Conservation (phyloP, 371 early-diverging fungal genomes). For the Mucor ambiguus region DNA sequence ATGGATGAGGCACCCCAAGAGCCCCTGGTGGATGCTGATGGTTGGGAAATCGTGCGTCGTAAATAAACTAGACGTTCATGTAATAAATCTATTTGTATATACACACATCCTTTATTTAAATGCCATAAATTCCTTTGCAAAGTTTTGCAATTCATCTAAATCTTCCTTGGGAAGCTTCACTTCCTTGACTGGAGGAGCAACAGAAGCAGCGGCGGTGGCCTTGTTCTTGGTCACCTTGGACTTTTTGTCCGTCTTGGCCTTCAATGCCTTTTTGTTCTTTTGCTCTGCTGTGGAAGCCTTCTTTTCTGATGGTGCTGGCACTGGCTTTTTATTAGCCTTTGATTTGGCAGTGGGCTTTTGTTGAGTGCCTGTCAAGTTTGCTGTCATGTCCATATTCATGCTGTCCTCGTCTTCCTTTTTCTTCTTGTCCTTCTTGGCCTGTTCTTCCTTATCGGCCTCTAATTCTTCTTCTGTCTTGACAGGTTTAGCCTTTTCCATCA, state of each 20-base stretch:
- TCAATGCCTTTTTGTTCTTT: constrained; percentile 11
- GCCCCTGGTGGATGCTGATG: constrained; percentile 55
- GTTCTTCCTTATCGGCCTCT: constrained; percentile 38
- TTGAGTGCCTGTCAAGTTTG: constrained; percentile 28
- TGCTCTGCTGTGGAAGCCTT: constrained; percentile 5
- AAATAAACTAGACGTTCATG: constrained; percentile 13
- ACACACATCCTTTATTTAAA: constrained; percentile 11
- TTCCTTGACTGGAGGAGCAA: constrained; percentile 12
- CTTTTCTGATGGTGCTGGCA: background rate
- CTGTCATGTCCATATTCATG: constrained; percentile 28
- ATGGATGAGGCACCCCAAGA: constrained; percentile 47
- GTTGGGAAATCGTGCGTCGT: constrained; percentile 51
- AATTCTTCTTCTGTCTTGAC: constrained; percentile 41
- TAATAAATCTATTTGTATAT: background rate
- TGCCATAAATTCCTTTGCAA: constrained; percentile 29
- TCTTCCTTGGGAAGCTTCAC: constrained; percentile 28
- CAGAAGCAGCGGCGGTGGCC: background rate
- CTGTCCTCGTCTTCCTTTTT: constrained; percentile 34
- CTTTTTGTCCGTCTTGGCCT: constrained; percentile 18
- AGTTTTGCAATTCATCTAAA: constrained; percentile 29
- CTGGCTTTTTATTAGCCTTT: constrained; percentile 7
- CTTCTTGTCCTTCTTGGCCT: constrained; percentile 30
- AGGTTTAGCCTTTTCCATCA: constrained; percentile 39
- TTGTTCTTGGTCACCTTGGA: constrained; percentile 17
- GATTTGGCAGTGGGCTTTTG: constrained; percentile 10